Evolutionary conservation across 192 early-diverging fungal species (phyloP), one percentile per base, ranked within the genome.

Genomic region (Podila horticola): DNA sequence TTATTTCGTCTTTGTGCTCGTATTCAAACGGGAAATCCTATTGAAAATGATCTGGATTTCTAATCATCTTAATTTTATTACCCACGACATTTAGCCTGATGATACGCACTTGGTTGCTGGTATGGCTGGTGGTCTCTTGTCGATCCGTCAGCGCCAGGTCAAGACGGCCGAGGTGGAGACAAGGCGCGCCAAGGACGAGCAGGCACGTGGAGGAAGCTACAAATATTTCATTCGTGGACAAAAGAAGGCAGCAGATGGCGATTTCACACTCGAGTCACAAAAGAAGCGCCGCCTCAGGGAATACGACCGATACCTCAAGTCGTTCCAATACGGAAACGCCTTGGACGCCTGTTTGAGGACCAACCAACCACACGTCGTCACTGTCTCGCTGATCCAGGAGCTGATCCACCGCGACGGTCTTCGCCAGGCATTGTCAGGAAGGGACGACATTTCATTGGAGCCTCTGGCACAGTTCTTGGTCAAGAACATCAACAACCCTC

Each of bases 71-170:
- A n/a, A 22, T 22, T 36, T 33, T 62, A 38, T 6, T n/a, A 9
- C 10, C 15, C 20, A 38, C 28, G 5, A 15, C 26, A 15, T 30
- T n/a, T 83, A 93, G 84, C 92, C 97, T 20, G 91, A 96, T 75
- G 94, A 97, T 74, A 94, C 94, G 15, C 91, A 93, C 67, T 83
- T 99, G 65, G 95, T 91, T 0, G 95, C 94, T 26, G 98, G 98
- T 69, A 98, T 97, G 96, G 89, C 94, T 51, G 92, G 90, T 41
- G 96, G 98, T 38, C 84, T 95, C 41, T 87, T 99, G 7, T 93
- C 95, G 41, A 90, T 98, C 66, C 94, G 95, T 58, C 92, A 93
- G 65, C 90, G 97, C 58, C 86, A 89, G n/a, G 87, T 93, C 20
- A 92, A 95, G 70, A 89, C 93, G 34, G 86, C 89, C 48, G 96